These are phyloP conservation scores for Solanum lignicaule DNA, from an alignment of 257 asterid species.

Conservation along the genomic window DNA sequence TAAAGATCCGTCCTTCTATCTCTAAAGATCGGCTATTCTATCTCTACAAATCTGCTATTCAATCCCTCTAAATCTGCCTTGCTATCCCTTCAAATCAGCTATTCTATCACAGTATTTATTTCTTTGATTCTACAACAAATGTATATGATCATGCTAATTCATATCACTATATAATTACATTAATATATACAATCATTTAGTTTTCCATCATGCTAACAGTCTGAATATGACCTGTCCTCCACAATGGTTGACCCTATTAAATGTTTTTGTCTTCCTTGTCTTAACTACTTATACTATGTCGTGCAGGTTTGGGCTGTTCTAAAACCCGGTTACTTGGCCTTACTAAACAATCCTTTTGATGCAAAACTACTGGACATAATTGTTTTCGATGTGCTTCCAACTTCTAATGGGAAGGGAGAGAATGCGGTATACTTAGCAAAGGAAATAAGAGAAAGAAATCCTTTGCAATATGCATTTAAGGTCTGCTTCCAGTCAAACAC, in stretches of 20 bases:
- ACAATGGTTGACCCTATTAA: not conserved
- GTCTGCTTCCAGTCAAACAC: conserved; percentile 20
- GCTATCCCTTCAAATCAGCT: too few relatives aligned
- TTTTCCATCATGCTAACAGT: too few relatives aligned
- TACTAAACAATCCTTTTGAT: conserved; percentile 70
- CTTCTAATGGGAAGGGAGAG: conserved; percentile 41
- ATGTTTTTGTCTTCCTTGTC: not conserved
- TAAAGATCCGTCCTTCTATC: too few relatives aligned
- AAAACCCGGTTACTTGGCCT: conserved; percentile 87
- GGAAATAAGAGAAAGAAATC: conserved; percentile 46
- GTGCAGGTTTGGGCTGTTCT: conserved; percentile 90
- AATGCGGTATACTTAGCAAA: conserved; percentile 41
- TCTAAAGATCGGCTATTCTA: too few relatives aligned
- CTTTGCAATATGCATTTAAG: conserved; percentile 75
- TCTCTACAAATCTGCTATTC: too few relatives aligned
- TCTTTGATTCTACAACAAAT: too few relatives aligned
- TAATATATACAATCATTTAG: too few relatives aligned
- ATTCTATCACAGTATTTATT: too few relatives aligned
- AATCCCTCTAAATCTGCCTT: too few relatives aligned
- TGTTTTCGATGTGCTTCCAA: conserved; percentile 51
- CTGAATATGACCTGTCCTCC: not conserved
- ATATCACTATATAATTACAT: too few relatives aligned
- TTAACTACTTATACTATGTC: not conserved
- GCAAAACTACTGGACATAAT: conserved; percentile 64
- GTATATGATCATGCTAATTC: too few relatives aligned